Percentiles rank a stretch among this genome's conserved stretches.
Evolutionary conservation across 2,329 filamentous ascomycete genomes (phyloP).

Genomic region (Chalaropsis thielavioides): DNA sequence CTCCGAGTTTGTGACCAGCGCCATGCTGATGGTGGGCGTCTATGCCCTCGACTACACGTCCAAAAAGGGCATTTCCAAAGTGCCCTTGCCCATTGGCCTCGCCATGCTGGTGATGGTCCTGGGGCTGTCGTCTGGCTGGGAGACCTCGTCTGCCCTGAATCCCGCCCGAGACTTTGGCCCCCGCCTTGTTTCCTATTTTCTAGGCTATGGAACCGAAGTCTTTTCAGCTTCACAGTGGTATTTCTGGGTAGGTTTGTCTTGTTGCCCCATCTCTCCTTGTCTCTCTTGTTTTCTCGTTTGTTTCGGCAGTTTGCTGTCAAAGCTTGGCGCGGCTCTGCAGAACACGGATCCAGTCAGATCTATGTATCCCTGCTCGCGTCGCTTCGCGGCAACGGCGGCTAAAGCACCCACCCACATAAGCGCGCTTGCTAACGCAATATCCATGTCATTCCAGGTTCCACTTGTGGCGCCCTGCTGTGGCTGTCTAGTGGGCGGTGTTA

Average conservation of each 20-base stretch:
- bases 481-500: constrained; percentile 45
- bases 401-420: neutral
- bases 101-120: constrained; percentile 64
- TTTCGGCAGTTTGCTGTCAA: constrained; percentile 9
- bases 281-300: constrained; percentile 10
- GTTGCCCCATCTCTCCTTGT: constrained; percentile 8
- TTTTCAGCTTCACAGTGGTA: constrained; percentile 55
- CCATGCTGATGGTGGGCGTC: constrained; percentile 56
- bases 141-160: constrained; percentile 65
- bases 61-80: constrained; percentile 40
- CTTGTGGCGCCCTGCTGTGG: constrained; percentile 59
- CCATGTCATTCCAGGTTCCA: constrained; percentile 31
- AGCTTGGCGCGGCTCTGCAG: neutral
- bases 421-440: constrained; percentile 4
- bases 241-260: constrained; percentile 40
- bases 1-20: constrained; percentile 53
- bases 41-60: constrained; percentile 47
- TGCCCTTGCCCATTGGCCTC: constrained; percentile 41
- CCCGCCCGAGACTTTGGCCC: constrained; percentile 59
- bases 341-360: neutral
- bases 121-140: constrained; percentile 61
- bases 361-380: neutral
- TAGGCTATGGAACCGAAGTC: constrained; percentile 54
- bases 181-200: constrained; percentile 47
- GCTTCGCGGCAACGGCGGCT: neutral